Evolutionary conservation across 306 rosid genomes (phyloP).

Genomic region (Lathyrus sativus): DNA sequence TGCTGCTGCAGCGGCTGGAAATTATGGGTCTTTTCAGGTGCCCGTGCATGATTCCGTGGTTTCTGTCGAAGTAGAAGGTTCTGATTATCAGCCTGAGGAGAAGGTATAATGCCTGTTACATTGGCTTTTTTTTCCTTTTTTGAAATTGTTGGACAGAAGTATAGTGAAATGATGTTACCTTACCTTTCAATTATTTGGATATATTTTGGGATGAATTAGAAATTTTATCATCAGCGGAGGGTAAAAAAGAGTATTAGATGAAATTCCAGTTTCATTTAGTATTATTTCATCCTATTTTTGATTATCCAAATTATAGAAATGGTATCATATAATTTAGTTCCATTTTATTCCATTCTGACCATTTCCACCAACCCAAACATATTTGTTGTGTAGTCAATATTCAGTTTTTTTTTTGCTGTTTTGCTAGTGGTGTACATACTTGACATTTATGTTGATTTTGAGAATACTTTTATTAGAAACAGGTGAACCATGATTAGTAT

Average conservation of each 20-base stretch:
- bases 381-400: not conserved
- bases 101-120: constrained; percentile 51
- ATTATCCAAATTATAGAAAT: not conserved
- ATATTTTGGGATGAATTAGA: not conserved
- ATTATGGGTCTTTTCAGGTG: constrained; percentile 70
- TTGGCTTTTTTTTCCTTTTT: not conserved
- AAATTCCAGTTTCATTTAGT: too few relatives aligned
- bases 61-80: constrained; percentile 57
- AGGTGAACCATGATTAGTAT: too few relatives aligned
- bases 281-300: not conserved
- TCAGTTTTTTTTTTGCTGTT: constrained; percentile 1
- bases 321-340: not conserved
- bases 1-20: constrained; percentile 84
- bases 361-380: constrained; percentile 5
- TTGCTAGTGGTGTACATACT: not conserved
- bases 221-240: too few relatives aligned
- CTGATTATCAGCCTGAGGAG: constrained; percentile 57
- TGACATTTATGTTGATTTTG: constrained; percentile 1
- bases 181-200: not conserved
- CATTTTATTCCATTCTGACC: not conserved
- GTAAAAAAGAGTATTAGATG: too few relatives aligned
- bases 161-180: not conserved
- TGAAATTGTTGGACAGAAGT: not conserved
- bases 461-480: not conserved
- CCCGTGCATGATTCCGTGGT: constrained; percentile 48